Evolutionary conservation across 345 rosid species (phyloP), one percentile per base, ranked within the genome.

Genomic region (Limnanthes douglasii): DNA sequence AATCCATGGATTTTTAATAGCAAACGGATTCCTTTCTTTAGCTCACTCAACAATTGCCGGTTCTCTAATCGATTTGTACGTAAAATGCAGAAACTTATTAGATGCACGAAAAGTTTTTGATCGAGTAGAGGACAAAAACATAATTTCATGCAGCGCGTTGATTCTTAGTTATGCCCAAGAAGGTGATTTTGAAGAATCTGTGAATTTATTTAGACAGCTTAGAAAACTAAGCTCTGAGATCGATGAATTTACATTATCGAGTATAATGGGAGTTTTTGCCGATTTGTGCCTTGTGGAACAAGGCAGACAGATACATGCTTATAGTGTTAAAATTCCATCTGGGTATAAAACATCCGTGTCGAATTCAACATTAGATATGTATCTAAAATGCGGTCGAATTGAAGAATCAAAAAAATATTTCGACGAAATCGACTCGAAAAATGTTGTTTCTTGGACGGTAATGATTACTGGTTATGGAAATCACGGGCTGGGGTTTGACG

Each of bases 391-490:
- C 39, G 98, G 95, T 33, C 35, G 66, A 18, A 52, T 70, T 1
- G 73, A 77, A 4, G 86, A 79, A 11, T 95, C 98, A 22, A 72
- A 73, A 42, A 61, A 39, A 50, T 49, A 37, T 26, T 88, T 88
- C 28, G 3, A 27, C 11, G 50, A 72, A 57, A 77, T 84, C 78
- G 58, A 73, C 0, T 23, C 40, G 4, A 70, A 51, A 54, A 66
- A 80, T 62, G 78, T 79, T 50, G 70, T 90, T 30, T 76, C 98
- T 21, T 90, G 95, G 95, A 84, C 98, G 1, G 62, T 68, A 12
- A 61, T 84, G 84, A 84, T 90, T 53, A 75, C 86, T 18, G 97
- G 95, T 29, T 84, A 68, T 2, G 97, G 86, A 33, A 88, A 83
- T 57, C 86, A 88, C 42, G 95, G 95, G 46, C 69, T 79, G 40